These are phyloP conservation scores for Capsicum baccatum DNA, from an alignment of 257 asterid genomes.

Conservation along the genomic window DNA sequence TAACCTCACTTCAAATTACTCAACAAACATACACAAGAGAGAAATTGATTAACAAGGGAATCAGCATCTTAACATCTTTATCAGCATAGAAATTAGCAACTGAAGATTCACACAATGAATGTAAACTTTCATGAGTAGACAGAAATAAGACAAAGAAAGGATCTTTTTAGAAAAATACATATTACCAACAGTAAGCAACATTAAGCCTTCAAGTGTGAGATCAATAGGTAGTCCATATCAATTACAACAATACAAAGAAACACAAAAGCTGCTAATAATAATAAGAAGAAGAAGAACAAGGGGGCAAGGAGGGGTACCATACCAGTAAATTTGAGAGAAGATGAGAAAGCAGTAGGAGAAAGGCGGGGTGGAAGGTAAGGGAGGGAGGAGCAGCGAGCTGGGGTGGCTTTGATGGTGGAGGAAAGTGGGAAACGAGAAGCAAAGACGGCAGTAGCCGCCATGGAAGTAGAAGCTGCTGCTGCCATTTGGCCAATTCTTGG, in stretches of 20 bases:
- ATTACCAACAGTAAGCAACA: not conserved
- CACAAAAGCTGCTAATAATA: not conserved
- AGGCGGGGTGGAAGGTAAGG: slow-evolving; percentile 61
- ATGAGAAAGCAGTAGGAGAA: slow-evolving; percentile 39
- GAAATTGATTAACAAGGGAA: not conserved
- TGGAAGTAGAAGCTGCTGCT: slow-evolving; percentile 90
- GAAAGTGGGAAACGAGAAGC: slow-evolving; percentile 56
- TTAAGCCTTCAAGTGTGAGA: not conserved
- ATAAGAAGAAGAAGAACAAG: not conserved
- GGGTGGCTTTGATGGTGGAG: slow-evolving; percentile 31
- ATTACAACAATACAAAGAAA: not conserved
- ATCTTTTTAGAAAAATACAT: not conserved
- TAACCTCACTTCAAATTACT: not conserved
- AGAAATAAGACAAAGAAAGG: not conserved
- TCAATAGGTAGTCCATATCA: not conserved
- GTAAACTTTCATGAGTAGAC: not conserved
- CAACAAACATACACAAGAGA: not conserved
- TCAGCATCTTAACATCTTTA: not conserved
- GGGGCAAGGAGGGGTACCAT: slow-evolving; percentile 46
- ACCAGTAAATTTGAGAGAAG: slow-evolving; percentile 67
- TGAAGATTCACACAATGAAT: not conserved
- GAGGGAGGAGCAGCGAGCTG: slow-evolving; percentile 53
- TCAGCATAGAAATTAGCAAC: not conserved
- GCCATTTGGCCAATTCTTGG: slow-evolving; percentile 46
- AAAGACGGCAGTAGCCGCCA: slow-evolving; percentile 88